phyloP scores from a whole-genome alignment of 2,329 filamentous ascomycete species.

The Trichoderma oligosporum region DNA sequence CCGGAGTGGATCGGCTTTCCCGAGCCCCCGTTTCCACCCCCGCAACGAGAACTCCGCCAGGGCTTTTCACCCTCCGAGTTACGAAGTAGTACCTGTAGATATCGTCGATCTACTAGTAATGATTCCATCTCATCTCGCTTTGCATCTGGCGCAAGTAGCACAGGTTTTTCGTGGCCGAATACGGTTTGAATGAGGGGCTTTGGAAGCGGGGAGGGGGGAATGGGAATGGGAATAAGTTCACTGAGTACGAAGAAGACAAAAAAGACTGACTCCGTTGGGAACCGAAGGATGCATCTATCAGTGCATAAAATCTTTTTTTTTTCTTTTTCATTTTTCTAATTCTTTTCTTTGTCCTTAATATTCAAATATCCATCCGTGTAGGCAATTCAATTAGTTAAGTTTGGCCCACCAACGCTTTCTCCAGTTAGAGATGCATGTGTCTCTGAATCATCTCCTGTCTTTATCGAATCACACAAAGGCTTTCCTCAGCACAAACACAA shows the following conservation, averaged over 20 bases:
- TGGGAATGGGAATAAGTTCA: too few species aligned
- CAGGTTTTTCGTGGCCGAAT: conserved; percentile 5
- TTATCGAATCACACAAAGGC: not conserved
- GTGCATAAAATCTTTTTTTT: not conserved
- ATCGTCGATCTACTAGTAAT: conserved; percentile 14
- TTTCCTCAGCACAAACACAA: not conserved
- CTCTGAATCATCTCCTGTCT: not conserved
- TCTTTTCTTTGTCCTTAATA: too few species aligned
- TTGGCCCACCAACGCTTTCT: not conserved
- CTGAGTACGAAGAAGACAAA: not conserved
- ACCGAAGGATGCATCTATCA: conserved; percentile 7
- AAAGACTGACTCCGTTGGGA: not conserved
- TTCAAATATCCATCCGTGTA: too few species aligned
- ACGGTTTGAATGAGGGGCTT: conserved; percentile 18
- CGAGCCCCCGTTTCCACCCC: conserved; percentile 16
- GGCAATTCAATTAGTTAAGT: too few species aligned
- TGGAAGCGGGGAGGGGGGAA: not conserved
- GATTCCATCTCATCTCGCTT: conserved; percentile 6
- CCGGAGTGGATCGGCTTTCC: conserved; percentile 8
- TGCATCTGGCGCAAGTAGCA: not conserved
- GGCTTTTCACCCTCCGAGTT: conserved; percentile 6
- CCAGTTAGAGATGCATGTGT: not conserved
- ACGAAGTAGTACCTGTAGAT: conserved; percentile 4
- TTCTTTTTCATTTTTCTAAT: too few species aligned
- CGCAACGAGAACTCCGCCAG: conserved; percentile 17